These are phyloP conservation scores for Ascochyta viciae-villosae DNA, from an alignment of 2,329 filamentous ascomycete genomes.

Conservation along the genomic window DNA sequence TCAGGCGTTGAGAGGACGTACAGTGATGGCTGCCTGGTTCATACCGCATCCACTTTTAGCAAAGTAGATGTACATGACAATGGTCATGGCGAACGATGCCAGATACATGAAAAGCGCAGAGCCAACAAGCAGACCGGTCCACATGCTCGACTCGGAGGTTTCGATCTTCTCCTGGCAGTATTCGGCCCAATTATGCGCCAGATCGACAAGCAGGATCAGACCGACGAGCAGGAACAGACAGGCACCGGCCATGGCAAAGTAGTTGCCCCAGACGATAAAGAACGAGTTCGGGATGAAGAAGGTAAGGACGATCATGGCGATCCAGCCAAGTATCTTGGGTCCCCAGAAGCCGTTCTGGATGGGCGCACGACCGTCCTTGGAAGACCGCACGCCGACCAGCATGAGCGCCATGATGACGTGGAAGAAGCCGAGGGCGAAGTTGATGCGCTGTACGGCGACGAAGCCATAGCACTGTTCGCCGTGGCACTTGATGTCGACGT, in stretches of 20 bases:
- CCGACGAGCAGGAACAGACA: slow-evolving; percentile 94
- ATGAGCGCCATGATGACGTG: slow-evolving; percentile 86
- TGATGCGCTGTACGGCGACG: slow-evolving; percentile 95
- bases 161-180: slow-evolving; percentile 95
- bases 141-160: slow-evolving; percentile 80
- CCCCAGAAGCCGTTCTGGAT: slow-evolving; percentile 99
- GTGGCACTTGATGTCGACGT: slow-evolving; percentile 90
- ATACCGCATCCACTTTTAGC: slow-evolving; percentile 81
- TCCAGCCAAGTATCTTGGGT: slow-evolving; percentile 90
- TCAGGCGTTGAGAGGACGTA: slow-evolving; percentile 41
- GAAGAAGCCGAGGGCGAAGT: slow-evolving; percentile 94
- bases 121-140: slow-evolving; percentile 87
- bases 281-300: slow-evolving; percentile 96
- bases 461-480: slow-evolving; percentile 93
- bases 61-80: slow-evolving; percentile 98
- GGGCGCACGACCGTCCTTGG: slow-evolving; percentile 83
- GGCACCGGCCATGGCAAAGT: slow-evolving; percentile 84
- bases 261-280: slow-evolving; percentile 96
- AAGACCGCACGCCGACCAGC: slow-evolving; percentile 84
- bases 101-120: slow-evolving; percentile 95
- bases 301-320: slow-evolving; percentile 84
- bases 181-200: slow-evolving; percentile 97
- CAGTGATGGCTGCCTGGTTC: slow-evolving; percentile 94
- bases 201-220: slow-evolving; percentile 88
- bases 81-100: slow-evolving; percentile 88